Evolutionary conservation across 192 early-diverging fungal species (phyloP).

Genomic region (Gonapodya prolifera): DNA sequence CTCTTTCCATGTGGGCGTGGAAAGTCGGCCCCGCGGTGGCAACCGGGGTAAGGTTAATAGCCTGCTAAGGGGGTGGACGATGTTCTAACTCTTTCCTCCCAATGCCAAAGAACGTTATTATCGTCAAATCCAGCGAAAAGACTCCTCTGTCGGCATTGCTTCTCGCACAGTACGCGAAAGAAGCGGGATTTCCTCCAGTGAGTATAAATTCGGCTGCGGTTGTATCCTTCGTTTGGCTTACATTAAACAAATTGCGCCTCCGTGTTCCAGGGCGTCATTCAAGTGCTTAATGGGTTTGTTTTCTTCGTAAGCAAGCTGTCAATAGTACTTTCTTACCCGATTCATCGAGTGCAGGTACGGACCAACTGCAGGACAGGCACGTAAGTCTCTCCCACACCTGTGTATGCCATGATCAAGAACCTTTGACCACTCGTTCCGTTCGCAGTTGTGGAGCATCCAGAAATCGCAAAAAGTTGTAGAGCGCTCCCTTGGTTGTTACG

Average conservation of each 20-base stretch:
- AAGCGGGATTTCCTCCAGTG: conserved; percentile 11
- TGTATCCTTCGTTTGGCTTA: too few relatives aligned
- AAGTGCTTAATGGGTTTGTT: neutral
- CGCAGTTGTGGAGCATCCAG: conserved; percentile 20
- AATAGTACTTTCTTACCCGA: conserved; percentile 25
- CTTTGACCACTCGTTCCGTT: conserved; percentile 18
- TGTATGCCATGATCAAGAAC: neutral
- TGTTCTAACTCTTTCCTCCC: too few relatives aligned
- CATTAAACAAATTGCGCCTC: too few relatives aligned
- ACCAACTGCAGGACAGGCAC: too few relatives aligned
- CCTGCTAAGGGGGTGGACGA: too few relatives aligned
- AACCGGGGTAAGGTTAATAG: too few relatives aligned
- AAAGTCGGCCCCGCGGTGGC: conserved; percentile 21
- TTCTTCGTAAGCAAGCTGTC: conserved; percentile 19
- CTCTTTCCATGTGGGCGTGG: conserved; percentile 16
- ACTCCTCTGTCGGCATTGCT: conserved; percentile 20
- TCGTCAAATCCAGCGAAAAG: conserved; percentile 23
- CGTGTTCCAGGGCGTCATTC: too few relatives aligned
- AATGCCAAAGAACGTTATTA: conserved; percentile 12
- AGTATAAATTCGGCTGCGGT: neutral
- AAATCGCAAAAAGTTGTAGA: conserved; percentile 2
- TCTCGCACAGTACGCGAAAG: conserved; percentile 16
- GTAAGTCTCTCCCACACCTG: too few relatives aligned
- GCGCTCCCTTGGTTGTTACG: neutral
- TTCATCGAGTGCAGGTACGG: neutral